These are phyloP conservation scores for Penicillium olsonii DNA, from an alignment of 2,329 filamentous ascomycete species.

Conservation along the genomic window DNA sequence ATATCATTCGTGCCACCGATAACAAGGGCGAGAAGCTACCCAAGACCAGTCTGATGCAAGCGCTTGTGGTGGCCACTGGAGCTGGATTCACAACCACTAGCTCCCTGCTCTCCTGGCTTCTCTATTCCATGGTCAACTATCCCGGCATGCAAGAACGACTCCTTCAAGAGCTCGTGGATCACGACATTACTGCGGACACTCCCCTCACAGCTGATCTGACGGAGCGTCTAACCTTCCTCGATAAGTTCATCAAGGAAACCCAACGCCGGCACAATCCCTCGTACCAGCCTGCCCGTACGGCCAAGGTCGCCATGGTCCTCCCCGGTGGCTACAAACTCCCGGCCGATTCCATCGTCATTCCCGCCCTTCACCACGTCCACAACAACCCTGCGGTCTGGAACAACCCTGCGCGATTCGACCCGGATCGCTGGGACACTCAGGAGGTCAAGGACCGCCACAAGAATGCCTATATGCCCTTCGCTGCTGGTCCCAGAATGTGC, in stretches of 20 bases:
- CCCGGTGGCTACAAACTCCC: slow-evolving; percentile 62
- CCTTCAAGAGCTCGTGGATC: slow-evolving; percentile 59
- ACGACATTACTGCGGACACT: slow-evolving; percentile 47
- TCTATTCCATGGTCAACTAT: slow-evolving; percentile 58
- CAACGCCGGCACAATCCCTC: slow-evolving; percentile 63
- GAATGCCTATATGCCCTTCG: slow-evolving; percentile 61
- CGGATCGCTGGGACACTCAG: slow-evolving; percentile 59
- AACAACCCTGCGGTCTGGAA: slow-evolving; percentile 60
- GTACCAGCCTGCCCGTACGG: slow-evolving; percentile 62
- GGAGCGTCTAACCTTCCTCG: slow-evolving; percentile 48
- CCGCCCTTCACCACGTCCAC: slow-evolving; percentile 50
- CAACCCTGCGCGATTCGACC: slow-evolving; percentile 60
- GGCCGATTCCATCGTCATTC: slow-evolving; percentile 56
- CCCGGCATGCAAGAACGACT: slow-evolving; percentile 58
- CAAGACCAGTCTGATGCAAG: slow-evolving; percentile 30
- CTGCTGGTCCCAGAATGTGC: slow-evolving; percentile 58
- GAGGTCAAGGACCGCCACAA: slow-evolving; percentile 55
- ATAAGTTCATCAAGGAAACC: slow-evolving; percentile 59
- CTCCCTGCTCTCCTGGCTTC: slow-evolving; percentile 59
- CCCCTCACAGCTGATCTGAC: slow-evolving; percentile 52
- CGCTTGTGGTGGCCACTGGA: slow-evolving; percentile 55
- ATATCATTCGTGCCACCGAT: slow-evolving; percentile 49
- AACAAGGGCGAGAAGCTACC: slow-evolving; percentile 25
- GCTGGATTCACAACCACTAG: slow-evolving; percentile 66
- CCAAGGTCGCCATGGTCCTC: slow-evolving; percentile 58